A percentile compares a stretch with the other conserved stretches of the same genome.
Conservation (phyloP, 1,139 yeast genomes). For the Blastobotrys arbuscula region DNA sequence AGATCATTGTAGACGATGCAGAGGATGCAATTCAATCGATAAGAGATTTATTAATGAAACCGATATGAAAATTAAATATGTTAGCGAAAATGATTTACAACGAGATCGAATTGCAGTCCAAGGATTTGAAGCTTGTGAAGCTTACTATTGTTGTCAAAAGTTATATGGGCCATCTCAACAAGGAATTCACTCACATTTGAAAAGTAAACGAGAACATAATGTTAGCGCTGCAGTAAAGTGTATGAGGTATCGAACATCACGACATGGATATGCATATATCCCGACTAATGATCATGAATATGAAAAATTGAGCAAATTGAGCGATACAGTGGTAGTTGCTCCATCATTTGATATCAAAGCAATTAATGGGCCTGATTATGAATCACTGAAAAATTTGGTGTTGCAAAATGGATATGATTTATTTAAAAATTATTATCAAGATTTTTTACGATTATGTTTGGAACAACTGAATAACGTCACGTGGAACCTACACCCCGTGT, state of each 20-base stretch:
- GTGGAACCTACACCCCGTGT: constrained; percentile 62
- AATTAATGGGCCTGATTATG: background rate
- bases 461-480: constrained; percentile 4
- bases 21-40: constrained; percentile 9
- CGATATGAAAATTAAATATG: constrained; percentile 7
- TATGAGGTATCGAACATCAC: constrained; percentile 13
- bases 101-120: constrained; percentile 12
- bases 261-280: constrained; percentile 13
- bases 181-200: constrained; percentile 12
- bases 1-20: constrained; percentile 11
- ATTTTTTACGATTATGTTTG: background rate
- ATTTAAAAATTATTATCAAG: background rate
- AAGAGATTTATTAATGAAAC: constrained; percentile 6
- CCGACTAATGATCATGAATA: constrained; percentile 11
- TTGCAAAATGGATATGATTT: constrained; percentile 3
- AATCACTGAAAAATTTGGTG: background rate
- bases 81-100: constrained; percentile 11
- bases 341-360: background rate
- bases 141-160: constrained; percentile 11
- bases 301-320: constrained; percentile 9
- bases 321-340: constrained; percentile 9
- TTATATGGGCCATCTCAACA: constrained; percentile 11
- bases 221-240: constrained; percentile 9
- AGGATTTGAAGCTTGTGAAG: constrained; percentile 14
- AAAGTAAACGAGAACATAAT: constrained; percentile 6